Base-by-base conservation (phyloP, 352 stramenopile species). In the Globisporangium rhizosaccharum region DNA sequence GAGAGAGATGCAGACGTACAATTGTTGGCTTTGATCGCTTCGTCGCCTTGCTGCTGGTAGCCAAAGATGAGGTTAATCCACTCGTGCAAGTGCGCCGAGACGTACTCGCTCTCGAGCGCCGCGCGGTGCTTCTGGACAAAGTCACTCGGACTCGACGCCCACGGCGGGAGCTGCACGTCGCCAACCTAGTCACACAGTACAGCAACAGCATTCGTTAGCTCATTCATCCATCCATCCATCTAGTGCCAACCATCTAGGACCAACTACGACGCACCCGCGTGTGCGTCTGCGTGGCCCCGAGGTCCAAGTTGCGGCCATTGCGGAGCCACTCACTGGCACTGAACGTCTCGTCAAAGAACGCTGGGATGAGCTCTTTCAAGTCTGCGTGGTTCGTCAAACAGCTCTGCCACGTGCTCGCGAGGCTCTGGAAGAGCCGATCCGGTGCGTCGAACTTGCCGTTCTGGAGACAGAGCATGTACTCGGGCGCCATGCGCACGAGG, bases 61-160 rank as follows among this genome's bases (percentile, higher is more conserved):
- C 97, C 97, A 66, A 99, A 99, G 39, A 99, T 98, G 26, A 99
- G 79, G 70, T 99, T 96, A 63, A 99, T 98, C 97, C 97, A 99
- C 58, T 98, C 79, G 52, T 98, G 94, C 12, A 99, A 62, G 71
- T 97, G 91, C 49, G 89, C 66, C 33, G 94, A 98, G 23, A 97
- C 97, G 65, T 98, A 88, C 48, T 98, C 95, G 62, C 90, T 98
- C 66, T 99, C 96, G 2, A 99, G 80, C 17, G 97, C 97, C 49
- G 92, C 85, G 14, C 96, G 85, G 68, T 98, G 95, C 36, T 95
- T 92, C 52, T 86, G 76, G 42, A 99, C 73, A 72, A 96, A 96
- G 7, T 78, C 72, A 42, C 80, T 74, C 20, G 96, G 77, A 23
- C 72, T 93, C 30, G 84, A 85, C 37, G 96, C 96, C 95, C 96